Conservation (phyloP, 345 rosid genomes). For the Aquilaria yunnanensis region DNA sequence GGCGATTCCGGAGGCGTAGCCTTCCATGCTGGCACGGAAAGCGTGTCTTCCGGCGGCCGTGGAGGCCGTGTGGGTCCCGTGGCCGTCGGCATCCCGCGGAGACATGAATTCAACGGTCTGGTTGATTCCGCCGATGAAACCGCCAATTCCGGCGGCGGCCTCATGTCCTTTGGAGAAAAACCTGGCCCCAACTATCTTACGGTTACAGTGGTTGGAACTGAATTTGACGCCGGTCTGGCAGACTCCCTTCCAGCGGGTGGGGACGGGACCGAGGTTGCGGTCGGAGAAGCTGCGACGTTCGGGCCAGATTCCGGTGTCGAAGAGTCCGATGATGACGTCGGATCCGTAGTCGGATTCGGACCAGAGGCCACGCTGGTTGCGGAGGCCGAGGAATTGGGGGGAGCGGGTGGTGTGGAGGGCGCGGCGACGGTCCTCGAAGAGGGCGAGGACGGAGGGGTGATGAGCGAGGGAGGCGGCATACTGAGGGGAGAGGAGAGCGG, state of each 20-base stretch:
- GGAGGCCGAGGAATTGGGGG: conserved; percentile 79
- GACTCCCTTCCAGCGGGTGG: conserved; percentile 68
- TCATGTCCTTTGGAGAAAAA: conserved; percentile 79
- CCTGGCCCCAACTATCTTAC: conserved; percentile 71
- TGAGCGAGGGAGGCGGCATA: conserved; percentile 38
- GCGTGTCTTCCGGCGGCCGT: conserved; percentile 68
- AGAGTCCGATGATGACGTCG: conserved; percentile 68
- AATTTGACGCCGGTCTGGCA: conserved; percentile 55
- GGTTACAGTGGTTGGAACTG: conserved; percentile 38
- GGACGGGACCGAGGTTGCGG: conserved; percentile 67
- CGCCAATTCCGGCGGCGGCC: conserved; percentile 37
- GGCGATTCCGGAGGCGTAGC: conserved; percentile 69
- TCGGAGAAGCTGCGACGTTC: conserved; percentile 78
- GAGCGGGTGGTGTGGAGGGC: conserved; percentile 83
- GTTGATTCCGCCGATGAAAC: conserved; percentile 52
- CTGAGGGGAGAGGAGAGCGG: conserved; percentile 45
- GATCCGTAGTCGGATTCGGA: conserved; percentile 86
- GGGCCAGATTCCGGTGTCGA: conserved; percentile 89
- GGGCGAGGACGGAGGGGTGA: conserved; percentile 65
- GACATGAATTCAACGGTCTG: conserved; percentile 71
- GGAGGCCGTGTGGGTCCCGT: conserved; percentile 82
- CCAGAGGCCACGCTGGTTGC: conserved; percentile 82
- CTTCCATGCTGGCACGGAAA: conserved; percentile 65
- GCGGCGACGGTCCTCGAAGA: conserved; percentile 62
- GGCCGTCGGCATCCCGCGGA: conserved; percentile 84